Conservation (phyloP, 345 rosid genomes). For the Bruguiera sexangula region DNA sequence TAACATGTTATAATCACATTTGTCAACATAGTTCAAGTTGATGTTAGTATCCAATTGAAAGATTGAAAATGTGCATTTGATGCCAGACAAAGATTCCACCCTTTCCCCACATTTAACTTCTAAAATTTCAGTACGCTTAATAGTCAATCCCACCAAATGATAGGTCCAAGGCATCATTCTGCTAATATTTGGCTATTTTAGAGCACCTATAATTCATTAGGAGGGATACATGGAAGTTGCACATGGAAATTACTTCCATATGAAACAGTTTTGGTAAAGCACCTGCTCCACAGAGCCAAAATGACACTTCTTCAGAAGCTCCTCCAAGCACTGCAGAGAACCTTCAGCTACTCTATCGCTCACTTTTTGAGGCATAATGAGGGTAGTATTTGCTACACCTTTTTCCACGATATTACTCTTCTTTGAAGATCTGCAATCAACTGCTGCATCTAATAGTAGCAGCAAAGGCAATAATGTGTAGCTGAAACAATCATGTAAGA, state of each 20-base stretch:
- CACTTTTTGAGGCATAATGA: conserved; percentile 32
- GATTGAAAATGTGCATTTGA: too few relatives aligned
- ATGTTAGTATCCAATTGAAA: too few relatives aligned
- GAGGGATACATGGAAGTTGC: neutral
- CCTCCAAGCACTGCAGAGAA: conserved; percentile 71
- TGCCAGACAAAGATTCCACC: too few relatives aligned
- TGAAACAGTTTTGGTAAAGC: neutral
- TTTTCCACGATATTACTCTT: conserved; percentile 23
- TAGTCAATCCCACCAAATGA: too few relatives aligned
- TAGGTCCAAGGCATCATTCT: too few relatives aligned
- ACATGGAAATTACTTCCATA: neutral
- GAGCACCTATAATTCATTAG: neutral
- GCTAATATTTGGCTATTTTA: too few relatives aligned
- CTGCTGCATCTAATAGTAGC: conserved; percentile 72
- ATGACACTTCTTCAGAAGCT: conserved; percentile 63
- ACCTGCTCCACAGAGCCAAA: conserved; percentile 76
- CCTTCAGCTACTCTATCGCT: conserved; percentile 86
- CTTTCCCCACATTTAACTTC: too few relatives aligned
- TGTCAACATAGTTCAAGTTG: too few relatives aligned
- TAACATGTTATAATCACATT: too few relatives aligned
- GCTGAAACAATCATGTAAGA: conserved; percentile 42
- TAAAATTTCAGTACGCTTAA: too few relatives aligned
- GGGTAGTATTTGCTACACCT: neutral
- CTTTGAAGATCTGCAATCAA: conserved; percentile 45
- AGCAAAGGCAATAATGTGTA: conserved; percentile 75